A percentile compares a stretch with the other conserved stretches of the same genome.
phyloP scores from a whole-genome alignment of 1,284 basidiomycete species.

The Tilletiopsis washingtonensis region DNA sequence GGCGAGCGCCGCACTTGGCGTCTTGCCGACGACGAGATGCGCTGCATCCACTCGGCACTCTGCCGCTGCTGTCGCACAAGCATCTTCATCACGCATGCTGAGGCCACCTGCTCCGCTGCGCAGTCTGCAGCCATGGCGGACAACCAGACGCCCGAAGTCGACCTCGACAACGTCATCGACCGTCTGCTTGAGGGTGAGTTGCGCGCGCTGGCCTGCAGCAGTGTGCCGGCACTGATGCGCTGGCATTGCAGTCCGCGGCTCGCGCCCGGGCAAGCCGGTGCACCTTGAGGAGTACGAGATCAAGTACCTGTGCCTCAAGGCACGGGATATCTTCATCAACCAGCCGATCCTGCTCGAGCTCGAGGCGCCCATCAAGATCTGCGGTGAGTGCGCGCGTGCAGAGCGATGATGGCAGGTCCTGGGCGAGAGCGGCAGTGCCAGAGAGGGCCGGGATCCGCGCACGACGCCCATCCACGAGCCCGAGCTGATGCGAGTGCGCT shows the following conservation, averaged over 20 bases:
- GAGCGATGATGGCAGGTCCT: no score
- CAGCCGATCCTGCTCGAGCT: constrained; percentile 88
- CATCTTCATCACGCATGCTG: no score
- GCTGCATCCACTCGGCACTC: no score
- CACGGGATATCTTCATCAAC: constrained; percentile 90
- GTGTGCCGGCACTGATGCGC: neutral
- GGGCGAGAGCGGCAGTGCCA: no score
- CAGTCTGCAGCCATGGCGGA: constrained; percentile 41
- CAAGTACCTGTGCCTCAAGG: constrained; percentile 89
- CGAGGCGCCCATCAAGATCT: constrained; percentile 94
- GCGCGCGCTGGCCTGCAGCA: neutral
- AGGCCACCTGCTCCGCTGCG: no score
- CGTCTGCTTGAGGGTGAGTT: constrained; percentile 39
- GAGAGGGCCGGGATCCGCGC: no score
- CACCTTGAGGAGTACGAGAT: constrained; percentile 93
- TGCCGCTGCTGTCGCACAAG: no score
- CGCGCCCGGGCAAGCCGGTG: constrained; percentile 87
- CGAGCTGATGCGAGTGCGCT: no score
- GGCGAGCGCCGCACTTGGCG: no score
- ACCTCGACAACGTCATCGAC: constrained; percentile 47
- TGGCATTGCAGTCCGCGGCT: constrained; percentile 63
- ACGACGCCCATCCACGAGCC: no score
- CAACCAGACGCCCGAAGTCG: constrained; percentile 39
- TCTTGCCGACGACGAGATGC: no score
- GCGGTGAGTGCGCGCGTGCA: constrained; percentile 59